Evolutionary conservation across 129 eudicot genomes (phyloP).

Genomic region (Ambrosia trifida): DNA sequence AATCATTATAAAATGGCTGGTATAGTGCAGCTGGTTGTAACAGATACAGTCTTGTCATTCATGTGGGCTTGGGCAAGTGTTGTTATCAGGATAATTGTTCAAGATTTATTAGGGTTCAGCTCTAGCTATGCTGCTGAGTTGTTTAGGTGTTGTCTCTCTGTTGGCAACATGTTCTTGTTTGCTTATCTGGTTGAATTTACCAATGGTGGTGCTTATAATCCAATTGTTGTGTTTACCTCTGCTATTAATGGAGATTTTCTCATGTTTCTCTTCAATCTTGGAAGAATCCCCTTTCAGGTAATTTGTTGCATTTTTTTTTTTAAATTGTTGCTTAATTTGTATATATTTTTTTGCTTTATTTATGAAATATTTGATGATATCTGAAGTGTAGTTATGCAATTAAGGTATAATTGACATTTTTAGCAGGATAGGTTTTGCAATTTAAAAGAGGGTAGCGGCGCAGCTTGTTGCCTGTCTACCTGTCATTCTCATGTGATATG

Average conservation of each 20-base stretch:
- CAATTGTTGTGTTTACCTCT: conserved; percentile 50
- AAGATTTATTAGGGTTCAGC: conserved; percentile 44
- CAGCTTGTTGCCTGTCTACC: too few relatives aligned
- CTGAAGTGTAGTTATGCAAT: not conserved
- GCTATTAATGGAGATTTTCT: conserved; percentile 58
- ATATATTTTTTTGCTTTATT: not conserved
- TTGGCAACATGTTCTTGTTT: conserved; percentile 62
- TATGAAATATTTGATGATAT: not conserved
- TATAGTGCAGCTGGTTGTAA: conserved; percentile 37
- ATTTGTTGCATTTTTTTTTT: conserved; percentile 1
- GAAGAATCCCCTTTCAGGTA: conserved; percentile 90
- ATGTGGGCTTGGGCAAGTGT: conserved; percentile 82
- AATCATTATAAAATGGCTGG: conserved; percentile 24
- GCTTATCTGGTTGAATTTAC: conserved; percentile 47
- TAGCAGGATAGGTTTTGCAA: too few relatives aligned
- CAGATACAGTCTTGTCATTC: conserved; percentile 61
- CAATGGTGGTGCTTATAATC: conserved; percentile 74
- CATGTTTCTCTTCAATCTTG: conserved; percentile 54
- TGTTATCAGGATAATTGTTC: conserved; percentile 43
- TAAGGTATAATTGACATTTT: not conserved
- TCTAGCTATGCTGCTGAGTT: conserved; percentile 47
- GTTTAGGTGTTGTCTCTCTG: conserved; percentile 34
- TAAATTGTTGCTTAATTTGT: not conserved
- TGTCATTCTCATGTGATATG: too few relatives aligned
- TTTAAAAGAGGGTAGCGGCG: too few relatives aligned